Evolutionary conservation across 371 early-diverging fungal species (phyloP).

Genomic region (Lichtheimia hyalospora): DNA sequence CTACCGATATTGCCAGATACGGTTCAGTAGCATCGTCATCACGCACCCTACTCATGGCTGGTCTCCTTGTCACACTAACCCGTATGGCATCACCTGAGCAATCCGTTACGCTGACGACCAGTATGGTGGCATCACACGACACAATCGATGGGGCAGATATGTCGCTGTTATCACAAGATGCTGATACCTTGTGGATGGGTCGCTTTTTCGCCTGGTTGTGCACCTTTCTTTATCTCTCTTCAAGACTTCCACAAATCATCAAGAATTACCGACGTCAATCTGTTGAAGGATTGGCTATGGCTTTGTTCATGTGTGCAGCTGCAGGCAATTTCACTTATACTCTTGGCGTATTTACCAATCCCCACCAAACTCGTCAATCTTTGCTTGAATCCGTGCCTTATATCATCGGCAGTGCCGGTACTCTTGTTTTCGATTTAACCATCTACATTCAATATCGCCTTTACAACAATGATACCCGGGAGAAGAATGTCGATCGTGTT

Average conservation of each 20-base stretch:
- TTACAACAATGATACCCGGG: constrained; percentile 15
- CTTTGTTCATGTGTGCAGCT: constrained; percentile 72
- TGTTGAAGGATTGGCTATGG: constrained; percentile 64
- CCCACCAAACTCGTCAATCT: constrained; percentile 44
- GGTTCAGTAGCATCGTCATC: not conserved
- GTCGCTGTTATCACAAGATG: not conserved
- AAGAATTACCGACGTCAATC: constrained; percentile 62
- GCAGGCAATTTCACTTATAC: constrained; percentile 74
- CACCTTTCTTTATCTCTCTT: constrained; percentile 64
- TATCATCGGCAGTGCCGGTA: constrained; percentile 67
- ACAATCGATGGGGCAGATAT: not conserved
- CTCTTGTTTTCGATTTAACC: constrained; percentile 61
- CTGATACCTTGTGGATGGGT: constrained; percentile 45
- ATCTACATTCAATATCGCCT: constrained; percentile 60
- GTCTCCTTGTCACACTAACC: not conserved
- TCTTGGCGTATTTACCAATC: constrained; percentile 58
- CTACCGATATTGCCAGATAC: not conserved
- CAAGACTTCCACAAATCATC: constrained; percentile 71
- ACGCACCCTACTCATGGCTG: not conserved
- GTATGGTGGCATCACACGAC: constrained; percentile 1
- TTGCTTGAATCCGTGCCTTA: constrained; percentile 64
- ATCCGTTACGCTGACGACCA: not conserved
- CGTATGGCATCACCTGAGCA: not conserved
- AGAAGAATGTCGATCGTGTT: constrained; percentile 2
- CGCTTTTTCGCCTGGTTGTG: constrained; percentile 68